Base-by-base conservation (phyloP, 805 yeast genomes). In the Wickerhamiella musiphila region DNA sequence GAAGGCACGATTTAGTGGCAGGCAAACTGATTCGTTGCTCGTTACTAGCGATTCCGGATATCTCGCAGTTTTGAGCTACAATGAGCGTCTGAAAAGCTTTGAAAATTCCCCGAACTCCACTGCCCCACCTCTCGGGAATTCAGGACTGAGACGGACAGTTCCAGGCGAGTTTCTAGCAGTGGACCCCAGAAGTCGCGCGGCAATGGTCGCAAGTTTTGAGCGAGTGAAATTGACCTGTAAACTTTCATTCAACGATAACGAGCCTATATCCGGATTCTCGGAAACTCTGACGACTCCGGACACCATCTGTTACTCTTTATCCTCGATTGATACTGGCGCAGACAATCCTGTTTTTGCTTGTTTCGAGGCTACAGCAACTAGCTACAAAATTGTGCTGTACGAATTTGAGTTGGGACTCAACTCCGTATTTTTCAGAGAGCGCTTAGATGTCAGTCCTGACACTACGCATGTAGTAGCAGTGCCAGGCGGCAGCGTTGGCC, bases 281-380 rank as follows among this genome's bases (percentile, higher is more conserved):
- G 93, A 79, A 40, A 73, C 78, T 1, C 60, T 62, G 27, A 54
- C 67, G 18, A 59, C 70, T 5, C 54, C 60, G 20, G n/a, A n/a
- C n/a, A 43, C 54, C 1, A 46, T 82, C 6, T 70, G 83, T 0
- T 56, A 76, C 20, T 52, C 52, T 11, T 45, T 73, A 2, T 53
- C 66, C 12, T 75, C 77, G 0, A 48, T 86, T 29, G 93, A 83
- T 48, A 76, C 74, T 2, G 78, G 75, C 0, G 75, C 63, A 49
- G 90, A 77, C 13, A 83, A 82, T 46, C 96, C 96, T 0, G 48
- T 70, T 7, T 86, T 84, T 64, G 92, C 82, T 0, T 65, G 84
- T 0, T 53, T 90, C 6, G 96, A 86, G 47, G 54, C 16, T 35
- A 46, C 58, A 5, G 57, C 54, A 1, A 56, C 12, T 23, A 41